phyloP scores from a whole-genome alignment of 768 basidiomycete species.

The Leccinellum albellum region DNA sequence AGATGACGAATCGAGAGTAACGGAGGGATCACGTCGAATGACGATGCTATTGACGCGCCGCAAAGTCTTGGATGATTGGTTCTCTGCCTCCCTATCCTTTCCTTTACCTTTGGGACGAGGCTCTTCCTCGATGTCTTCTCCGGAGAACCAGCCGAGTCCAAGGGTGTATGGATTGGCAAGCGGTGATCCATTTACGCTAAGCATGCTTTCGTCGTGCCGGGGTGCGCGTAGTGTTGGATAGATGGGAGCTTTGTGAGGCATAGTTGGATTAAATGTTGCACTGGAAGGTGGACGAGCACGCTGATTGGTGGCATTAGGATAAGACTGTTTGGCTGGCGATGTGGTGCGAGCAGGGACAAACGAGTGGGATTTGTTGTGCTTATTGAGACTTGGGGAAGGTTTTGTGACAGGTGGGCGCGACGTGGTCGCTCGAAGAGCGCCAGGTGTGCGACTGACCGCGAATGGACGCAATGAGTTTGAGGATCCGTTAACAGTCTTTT shows the following conservation, averaged over 20 bases:
- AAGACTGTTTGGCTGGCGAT: conserved; percentile 48
- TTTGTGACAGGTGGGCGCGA: conserved; percentile 26
- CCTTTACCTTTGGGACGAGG: conserved; percentile 17
- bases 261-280: conserved; percentile 67
- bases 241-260: conserved; percentile 41
- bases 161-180: conserved; percentile 74
- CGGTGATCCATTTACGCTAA: conserved; percentile 81
- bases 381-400: conserved; percentile 36
- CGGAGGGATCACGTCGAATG: conserved; percentile 55
- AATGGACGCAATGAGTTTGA: conserved; percentile 44
- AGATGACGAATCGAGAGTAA: conserved; percentile 34
- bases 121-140: conserved; percentile 27
- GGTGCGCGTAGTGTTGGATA: conserved; percentile 58
- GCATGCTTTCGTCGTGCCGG: conserved; percentile 70
- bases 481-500: conserved; percentile 43
- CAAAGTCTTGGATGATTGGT: conserved; percentile 11
- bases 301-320: conserved; percentile 4
- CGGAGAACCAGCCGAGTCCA: conserved; percentile 56
- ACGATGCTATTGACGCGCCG: conserved; percentile 57
- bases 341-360: conserved; percentile 38
- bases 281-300: conserved; percentile 51
- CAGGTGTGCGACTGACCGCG: conserved; percentile 41
- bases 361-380: conserved; percentile 23
- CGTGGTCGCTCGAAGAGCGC: conserved; percentile 29
- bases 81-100: conserved; percentile 18